Evolutionary conservation across 2,329 filamentous ascomycete genomes (phyloP).

Genomic region (Hymenoscyphus scutula): DNA sequence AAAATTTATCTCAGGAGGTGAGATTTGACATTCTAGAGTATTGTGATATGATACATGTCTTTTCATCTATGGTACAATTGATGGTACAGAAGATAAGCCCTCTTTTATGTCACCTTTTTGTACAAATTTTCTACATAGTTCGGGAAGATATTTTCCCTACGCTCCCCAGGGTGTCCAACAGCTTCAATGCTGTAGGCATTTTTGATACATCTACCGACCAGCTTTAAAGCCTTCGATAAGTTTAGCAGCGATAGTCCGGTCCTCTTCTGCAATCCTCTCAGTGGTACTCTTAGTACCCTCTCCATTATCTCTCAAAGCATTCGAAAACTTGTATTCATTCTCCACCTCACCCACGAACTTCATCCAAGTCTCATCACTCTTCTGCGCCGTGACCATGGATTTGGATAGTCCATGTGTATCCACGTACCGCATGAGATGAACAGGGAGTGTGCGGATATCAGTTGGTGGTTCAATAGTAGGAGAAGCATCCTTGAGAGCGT

Average conservation of each 20-base stretch:
- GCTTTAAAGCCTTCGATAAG: not conserved
- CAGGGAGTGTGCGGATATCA: constrained; percentile 4
- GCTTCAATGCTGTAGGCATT: not conserved
- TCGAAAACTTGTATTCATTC: not conserved
- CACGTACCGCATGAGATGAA: constrained; percentile 9
- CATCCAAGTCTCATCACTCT: not conserved
- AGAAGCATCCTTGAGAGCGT: constrained; percentile 10
- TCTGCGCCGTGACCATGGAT: constrained; percentile 7
- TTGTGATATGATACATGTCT: not conserved
- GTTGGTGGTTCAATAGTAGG: not conserved
- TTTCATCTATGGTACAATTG: not conserved
- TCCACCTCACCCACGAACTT: not conserved
- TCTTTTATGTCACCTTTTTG: not conserved
- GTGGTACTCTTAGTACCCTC: not conserved
- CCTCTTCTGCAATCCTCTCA: constrained; percentile 13
- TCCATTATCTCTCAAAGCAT: not conserved
- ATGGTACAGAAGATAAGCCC: not conserved
- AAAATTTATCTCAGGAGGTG: not conserved
- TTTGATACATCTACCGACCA: not conserved
- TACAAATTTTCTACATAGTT: not conserved
- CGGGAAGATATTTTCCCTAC: not conserved
- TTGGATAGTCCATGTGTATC: constrained; percentile 1
- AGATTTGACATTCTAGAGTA: not conserved
- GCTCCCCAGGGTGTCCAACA: too few species aligned
- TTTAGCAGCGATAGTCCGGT: not conserved